A percentile compares a stretch with the other conserved stretches of the same genome.
Conservation (phyloP, 768 basidiomycete species). For the Termitomyces heimii region DNA sequence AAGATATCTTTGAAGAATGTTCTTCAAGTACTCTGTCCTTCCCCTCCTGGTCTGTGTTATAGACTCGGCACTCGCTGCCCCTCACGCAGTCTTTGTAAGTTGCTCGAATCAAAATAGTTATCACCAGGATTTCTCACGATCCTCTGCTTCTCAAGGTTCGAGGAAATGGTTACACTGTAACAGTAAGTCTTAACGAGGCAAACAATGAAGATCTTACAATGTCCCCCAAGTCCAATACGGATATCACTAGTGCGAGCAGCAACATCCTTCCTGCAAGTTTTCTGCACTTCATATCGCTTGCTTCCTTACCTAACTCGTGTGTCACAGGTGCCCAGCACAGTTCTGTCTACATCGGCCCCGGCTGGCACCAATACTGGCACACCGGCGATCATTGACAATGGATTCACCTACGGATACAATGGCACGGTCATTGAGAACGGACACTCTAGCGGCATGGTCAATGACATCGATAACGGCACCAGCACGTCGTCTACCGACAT, state of each 20-base stretch:
- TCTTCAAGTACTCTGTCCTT: neutral
- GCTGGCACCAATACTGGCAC: neutral
- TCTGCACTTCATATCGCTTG: neutral
- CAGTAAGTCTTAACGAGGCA: neutral
- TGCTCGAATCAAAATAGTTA: neutral
- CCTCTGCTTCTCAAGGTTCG: neutral
- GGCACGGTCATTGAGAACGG: neutral
- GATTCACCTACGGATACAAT: neutral
- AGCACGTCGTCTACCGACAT: neutral
- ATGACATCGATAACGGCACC: neutral
- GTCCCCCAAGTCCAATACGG: neutral
- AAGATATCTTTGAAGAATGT: neutral
- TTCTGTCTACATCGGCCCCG: neutral
- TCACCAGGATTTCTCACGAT: neutral
- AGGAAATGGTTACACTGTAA: neutral
- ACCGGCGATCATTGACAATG: neutral
- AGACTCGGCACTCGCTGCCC: neutral
- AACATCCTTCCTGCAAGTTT: neutral
- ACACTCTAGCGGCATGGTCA: neutral
- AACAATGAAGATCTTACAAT: neutral
- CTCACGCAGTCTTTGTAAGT: neutral
- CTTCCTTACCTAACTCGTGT: neutral
- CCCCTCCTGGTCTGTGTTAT: neutral
- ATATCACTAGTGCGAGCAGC: neutral
- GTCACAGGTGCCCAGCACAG: neutral